Base-by-base conservation (phyloP, 352 stramenopile genomes). In the Globisporangium canariense region DNA sequence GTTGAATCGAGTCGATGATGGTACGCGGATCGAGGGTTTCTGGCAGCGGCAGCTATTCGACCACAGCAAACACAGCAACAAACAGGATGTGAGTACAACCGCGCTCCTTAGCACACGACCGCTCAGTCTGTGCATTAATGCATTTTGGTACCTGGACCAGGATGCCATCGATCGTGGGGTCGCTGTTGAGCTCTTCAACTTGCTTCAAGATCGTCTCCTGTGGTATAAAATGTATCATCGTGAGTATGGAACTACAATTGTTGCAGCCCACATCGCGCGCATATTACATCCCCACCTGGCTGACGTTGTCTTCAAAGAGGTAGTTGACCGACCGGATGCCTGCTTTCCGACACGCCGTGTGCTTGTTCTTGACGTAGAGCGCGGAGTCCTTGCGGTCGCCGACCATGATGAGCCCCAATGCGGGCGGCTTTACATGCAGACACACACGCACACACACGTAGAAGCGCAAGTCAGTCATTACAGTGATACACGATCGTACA, bases 321-420 rank as follows among this genome's bases (percentile, higher is more conserved):
- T 89, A 89, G 64, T 97, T 91, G 65, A 98, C 90, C 3, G 88
- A 97, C 1, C 75, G 69, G 65, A 99, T 98, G 45, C 97, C 97
- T 3, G 94, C 83, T 73, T 98, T 91, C 41, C 82, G 82, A 58
- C 96, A 99, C 20, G 97, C 97, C 57, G 95, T 94, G 69, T 98
- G 95, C 79, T 99, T 99, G 78, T 98, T 99, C 50, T 96, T 89
- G 40, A 99, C 98, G 73, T 99, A 99, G 28, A 98, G 93, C 20
- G 86, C 85, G 55, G 96, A 99, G 74, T 99, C 98, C 59, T 90
- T 94, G 53, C 97, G 88, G 62, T 96, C 80, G 53, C 98, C 98
- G 5, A 99, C 97, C 76, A 99, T 96, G 63, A 99, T 98, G 8
- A 99, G 92, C 13, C 97, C 98, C 2, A 99, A 83, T 4, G 97